These are phyloP conservation scores for Eimeria necatrix DNA, from an alignment of 169 alveolate species.

Conservation along the genomic window DNA sequence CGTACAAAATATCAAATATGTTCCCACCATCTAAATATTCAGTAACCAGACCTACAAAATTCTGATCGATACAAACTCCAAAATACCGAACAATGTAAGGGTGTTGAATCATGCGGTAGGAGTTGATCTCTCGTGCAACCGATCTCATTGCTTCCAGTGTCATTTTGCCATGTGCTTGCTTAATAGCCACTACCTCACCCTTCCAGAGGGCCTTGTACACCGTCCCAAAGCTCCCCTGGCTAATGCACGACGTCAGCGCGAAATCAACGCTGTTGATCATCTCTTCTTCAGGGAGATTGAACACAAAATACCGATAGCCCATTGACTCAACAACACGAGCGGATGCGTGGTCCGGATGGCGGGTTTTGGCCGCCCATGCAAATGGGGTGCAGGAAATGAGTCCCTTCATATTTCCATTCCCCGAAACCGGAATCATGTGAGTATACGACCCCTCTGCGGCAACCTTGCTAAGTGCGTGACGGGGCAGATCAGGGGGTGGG, in stretches of 20 bases:
- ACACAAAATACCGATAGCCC: constrained; percentile 69
- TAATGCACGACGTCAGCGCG: constrained; percentile 69
- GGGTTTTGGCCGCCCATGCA: constrained; percentile 42
- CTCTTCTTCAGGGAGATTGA: constrained; percentile 73
- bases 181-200: constrained; percentile 84
- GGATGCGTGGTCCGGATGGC: constrained; percentile 36
- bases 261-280: constrained; percentile 57
- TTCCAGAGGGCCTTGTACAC: constrained; percentile 85
- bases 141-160: constrained; percentile 86
- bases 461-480: constrained; percentile 52
- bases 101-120: constrained; percentile 86
- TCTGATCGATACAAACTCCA: constrained; percentile 89
- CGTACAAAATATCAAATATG: constrained; percentile 86
- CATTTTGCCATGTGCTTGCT: constrained; percentile 83
- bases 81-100: constrained; percentile 86
- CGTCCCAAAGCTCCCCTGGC: constrained; percentile 88
- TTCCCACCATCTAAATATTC: constrained; percentile 88
- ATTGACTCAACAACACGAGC: constrained; percentile 77
- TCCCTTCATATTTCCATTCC: constrained; percentile 60
- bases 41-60: constrained; percentile 86
- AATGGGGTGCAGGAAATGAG: constrained; percentile 29
- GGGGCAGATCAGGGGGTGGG: constrained; percentile 70
- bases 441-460: constrained; percentile 70
- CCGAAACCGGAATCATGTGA: constrained; percentile 71
- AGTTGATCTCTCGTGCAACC: constrained; percentile 88